phyloP scores from a whole-genome alignment of 139 green algal genomes.

The Chlamydomonas sphaeroides region DNA sequence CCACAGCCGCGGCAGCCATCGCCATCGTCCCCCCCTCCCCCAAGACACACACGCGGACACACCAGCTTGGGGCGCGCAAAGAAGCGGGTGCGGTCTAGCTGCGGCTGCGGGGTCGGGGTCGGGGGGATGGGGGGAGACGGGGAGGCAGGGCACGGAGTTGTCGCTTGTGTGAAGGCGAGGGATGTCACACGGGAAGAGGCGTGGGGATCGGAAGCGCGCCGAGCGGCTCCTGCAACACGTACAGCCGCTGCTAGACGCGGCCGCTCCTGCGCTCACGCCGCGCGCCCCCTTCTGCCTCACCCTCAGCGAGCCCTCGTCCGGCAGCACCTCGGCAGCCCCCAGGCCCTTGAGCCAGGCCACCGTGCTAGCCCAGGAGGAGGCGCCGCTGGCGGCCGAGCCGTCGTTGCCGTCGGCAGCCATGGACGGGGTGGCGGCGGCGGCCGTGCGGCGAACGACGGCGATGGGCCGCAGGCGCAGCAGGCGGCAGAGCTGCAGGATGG shows the following conservation, averaged over 20 bases:
- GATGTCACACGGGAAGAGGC: too few species aligned
- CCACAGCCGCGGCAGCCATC: too few species aligned
- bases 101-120: slow-evolving; percentile 38
- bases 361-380: slow-evolving; percentile 14
- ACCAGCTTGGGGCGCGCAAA: slow-evolving; percentile 86
- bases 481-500: slow-evolving; percentile 84
- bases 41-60: too few species aligned
- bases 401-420: not conserved
- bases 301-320: slow-evolving; percentile 73
- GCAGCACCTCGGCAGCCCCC: slow-evolving; percentile 76
- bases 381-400: not conserved
- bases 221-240: too few species aligned
- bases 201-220: too few species aligned
- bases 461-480: slow-evolving; percentile 81
- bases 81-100: slow-evolving; percentile 82
- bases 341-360: slow-evolving; percentile 66
- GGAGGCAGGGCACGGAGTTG: too few species aligned
- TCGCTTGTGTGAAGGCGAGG: too few species aligned
- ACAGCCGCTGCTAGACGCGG: too few species aligned
- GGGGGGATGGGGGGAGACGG: too few species aligned
- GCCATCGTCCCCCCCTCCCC: too few species aligned
- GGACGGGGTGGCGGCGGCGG: not conserved
- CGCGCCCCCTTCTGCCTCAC: slow-evolving; percentile 19
- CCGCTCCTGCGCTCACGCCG: not conserved
- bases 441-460: slow-evolving; percentile 45